Base-by-base conservation (phyloP, 371 early-diverging fungal species). In the Mucor racemosus region DNA sequence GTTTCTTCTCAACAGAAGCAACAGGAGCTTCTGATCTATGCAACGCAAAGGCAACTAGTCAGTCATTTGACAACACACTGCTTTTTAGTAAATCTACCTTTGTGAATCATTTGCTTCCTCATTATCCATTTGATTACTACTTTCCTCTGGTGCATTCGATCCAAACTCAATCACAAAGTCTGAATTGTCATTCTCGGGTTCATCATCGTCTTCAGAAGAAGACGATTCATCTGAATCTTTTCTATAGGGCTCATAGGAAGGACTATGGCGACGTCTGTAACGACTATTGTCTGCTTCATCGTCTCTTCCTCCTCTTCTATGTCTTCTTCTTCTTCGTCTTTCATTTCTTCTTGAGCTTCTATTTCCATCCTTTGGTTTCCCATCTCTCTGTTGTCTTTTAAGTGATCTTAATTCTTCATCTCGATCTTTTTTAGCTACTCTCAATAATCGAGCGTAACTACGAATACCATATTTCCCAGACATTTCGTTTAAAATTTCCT, bases 401-500 rank as follows among this genome's bases (percentile, higher is more conserved):
- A 84, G 58, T 3, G 76, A 61, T 54, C 74, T 65, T 46, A 84
- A 35, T 59, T 84, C 75, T 50, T 74, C 71, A 50, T 84, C 84
- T 19, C 81, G 73, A 39, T 84, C 81, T 54, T 74, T 77, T 41
- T 80, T 81, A 15, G 81, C 79, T 10, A 76, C 73, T 34, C 79
- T 68, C 15, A 84, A 67, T 10, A 79, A 68, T 33, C 80, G 77
- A 1, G 73, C 75, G 59, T 81, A 84, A 38, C 81, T 79, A 11
- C 65, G 69, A 31, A 84, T 78, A 17, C 78, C 78, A 44, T 81
- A 84, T 58, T 78, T 79, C 13, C 65, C 67, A 13, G 79, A 79
- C 81, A 84, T 81, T 0, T 76, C 76, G 40, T 81, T 77, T 59
- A 84, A 56, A 11, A 65, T 71, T 42, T 74, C 61, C 35, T 72